Evolutionary conservation across 805 yeast species (phyloP), one percentile per base, ranked within the genome.

Genomic region (Pichia gijzeniarum): DNA sequence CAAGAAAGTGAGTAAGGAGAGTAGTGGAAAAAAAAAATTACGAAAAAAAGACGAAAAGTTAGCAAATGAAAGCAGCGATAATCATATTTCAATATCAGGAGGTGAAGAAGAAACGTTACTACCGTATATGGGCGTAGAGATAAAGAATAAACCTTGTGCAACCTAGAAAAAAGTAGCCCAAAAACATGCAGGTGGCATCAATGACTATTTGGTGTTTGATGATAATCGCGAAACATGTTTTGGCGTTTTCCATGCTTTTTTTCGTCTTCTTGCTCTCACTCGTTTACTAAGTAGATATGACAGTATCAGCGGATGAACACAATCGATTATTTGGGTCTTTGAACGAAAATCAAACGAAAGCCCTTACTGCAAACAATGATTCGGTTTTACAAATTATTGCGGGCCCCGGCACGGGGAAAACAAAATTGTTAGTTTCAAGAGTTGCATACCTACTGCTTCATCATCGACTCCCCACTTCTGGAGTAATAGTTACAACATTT

Each of bases 401-500:
- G 1, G 82, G 82, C 0, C 82, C 82, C 1, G 82, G 82, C 2
- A 76, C 82, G 0, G 83, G 83, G 5, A 91, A 91, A 62, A 91
- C 99, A 2, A 81, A 80, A 59, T 91, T 93, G 1, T 63, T 91
- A 25, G 80, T 87, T 0, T 73, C 88, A 1, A 69, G 96, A 38
- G 93, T 90, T 9, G 90, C 90, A 0, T 76, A 80, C 55, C 65
- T 90, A 25, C 53, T 90, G 7, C 48, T 76, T 3, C 61, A 72
- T 8, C 69, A 74, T 31, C 63, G 71, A 1, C 61, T 85, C 0
- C 67, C 70, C 1, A 90, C 97, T 0, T 68, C 71, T 30, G 65
- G 74, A 39, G 73, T 93, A 17, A 74, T 91, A 1, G 93, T 90
- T 18, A 87, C 96, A 5, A 90, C 98, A 0, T 91, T 91, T 67